Evolutionary conservation across 352 stramenopile genomes (phyloP).

Genomic region (Blastocystis sp.): DNA sequence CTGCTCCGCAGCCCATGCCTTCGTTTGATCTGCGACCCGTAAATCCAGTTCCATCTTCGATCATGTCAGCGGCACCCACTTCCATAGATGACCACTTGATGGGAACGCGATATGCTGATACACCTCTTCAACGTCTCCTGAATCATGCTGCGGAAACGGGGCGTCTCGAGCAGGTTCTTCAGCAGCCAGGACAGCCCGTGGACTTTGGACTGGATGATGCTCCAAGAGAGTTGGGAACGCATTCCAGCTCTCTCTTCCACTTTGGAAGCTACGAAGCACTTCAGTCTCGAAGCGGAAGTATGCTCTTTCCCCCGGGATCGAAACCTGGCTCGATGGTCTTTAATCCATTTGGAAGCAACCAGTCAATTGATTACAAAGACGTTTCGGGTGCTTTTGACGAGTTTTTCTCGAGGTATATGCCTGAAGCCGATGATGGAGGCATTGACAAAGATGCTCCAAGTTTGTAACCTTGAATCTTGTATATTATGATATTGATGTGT

Average conservation of each 20-base stretch:
- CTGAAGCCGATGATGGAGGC: slow-evolving; percentile 8
- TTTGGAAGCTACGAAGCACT: slow-evolving; percentile 7
- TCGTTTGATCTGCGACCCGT: too few relatives aligned
- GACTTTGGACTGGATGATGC: slow-evolving; percentile 30
- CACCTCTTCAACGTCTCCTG: not conserved
- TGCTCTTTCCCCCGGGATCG: slow-evolving; percentile 19
- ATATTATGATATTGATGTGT: not conserved
- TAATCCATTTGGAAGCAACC: slow-evolving; percentile 39
- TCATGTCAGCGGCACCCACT: too few relatives aligned
- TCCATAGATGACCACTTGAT: too few relatives aligned
- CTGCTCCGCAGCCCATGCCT: too few relatives aligned
- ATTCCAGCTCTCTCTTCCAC: not conserved
- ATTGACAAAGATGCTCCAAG: slow-evolving; percentile 32
- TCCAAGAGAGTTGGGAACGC: not conserved
- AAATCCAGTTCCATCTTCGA: too few relatives aligned
- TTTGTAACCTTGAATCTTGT: too few relatives aligned
- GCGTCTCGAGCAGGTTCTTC: not conserved
- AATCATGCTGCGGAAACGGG: not conserved
- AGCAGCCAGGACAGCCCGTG: not conserved
- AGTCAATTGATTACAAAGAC: slow-evolving; percentile 24
- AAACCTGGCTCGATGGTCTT: slow-evolving; percentile 21
- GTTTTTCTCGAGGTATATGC: not conserved
- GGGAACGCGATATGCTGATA: not conserved
- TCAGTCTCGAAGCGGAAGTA: slow-evolving; percentile 35
- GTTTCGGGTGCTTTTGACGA: not conserved